Conservation (phyloP, 2,329 filamentous ascomycete species). For the Beauveria pseudobassiana region DNA sequence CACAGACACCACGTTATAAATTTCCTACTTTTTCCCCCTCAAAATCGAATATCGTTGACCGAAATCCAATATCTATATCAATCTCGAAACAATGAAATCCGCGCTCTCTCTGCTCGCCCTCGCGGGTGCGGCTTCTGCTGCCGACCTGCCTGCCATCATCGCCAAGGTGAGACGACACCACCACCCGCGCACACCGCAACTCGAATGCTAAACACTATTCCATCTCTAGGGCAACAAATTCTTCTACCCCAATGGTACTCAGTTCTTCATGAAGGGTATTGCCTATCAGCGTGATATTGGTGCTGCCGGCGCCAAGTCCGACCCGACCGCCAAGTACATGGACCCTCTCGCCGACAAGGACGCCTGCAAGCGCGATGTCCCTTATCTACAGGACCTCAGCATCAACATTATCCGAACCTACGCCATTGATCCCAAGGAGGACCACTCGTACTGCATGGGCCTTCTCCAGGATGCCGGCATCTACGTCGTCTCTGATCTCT, state of each 20-base stretch:
- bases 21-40: conserved; percentile 4
- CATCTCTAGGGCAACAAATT: conserved; percentile 64
- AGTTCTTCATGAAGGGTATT: conserved; percentile 79
- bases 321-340: conserved; percentile 46
- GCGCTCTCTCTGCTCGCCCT: conserved; percentile 30
- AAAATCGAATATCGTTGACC: not conserved
- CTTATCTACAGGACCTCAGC: conserved; percentile 65
- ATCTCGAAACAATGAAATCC: conserved; percentile 12
- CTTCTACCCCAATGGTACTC: conserved; percentile 69
- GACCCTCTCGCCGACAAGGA: conserved; percentile 73
- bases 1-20: not conserved
- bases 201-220: conserved; percentile 2
- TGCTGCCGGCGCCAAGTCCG: conserved; percentile 43
- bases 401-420: conserved; percentile 97
- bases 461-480: conserved; percentile 78
- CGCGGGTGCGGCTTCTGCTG: conserved; percentile 33
- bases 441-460: conserved; percentile 82
- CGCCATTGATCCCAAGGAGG: conserved; percentile 69
- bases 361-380: conserved; percentile 77
- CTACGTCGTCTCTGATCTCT: conserved; percentile 89
- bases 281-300: conserved; percentile 84
- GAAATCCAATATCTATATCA: not conserved
- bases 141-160: conserved; percentile 49
- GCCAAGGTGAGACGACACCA: conserved; percentile 50
- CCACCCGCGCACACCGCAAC: not conserved